Conservation (phyloP, 176 grass and related monocot species). For the Olyra latifolia region DNA sequence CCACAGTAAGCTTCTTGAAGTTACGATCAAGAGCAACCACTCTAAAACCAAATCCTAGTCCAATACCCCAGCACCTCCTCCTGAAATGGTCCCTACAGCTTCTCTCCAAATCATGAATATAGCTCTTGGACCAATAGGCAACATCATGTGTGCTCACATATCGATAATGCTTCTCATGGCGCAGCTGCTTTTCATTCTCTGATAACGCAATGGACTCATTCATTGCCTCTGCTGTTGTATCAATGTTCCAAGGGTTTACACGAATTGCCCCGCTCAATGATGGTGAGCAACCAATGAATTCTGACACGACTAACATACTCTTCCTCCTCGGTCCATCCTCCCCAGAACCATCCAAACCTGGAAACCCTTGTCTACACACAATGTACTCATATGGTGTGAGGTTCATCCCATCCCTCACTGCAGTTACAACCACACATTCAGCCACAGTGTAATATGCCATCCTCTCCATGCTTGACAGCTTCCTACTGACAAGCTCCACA, state of each 20-base stretch:
- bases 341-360: constrained; percentile 13
- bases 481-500: constrained; percentile 33
- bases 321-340: not conserved
- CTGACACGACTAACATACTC: constrained; percentile 43
- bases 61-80: constrained; percentile 44
- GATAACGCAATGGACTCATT: constrained; percentile 41
- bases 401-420: constrained; percentile 53
- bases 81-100: constrained; percentile 45
- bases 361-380: constrained; percentile 53
- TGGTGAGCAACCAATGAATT: constrained; percentile 53
- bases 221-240: constrained; percentile 47
- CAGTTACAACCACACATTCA: constrained; percentile 53
- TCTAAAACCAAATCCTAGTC: constrained; percentile 50
- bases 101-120: constrained; percentile 44
- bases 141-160: constrained; percentile 40
- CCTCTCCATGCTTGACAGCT: constrained; percentile 47
- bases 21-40: constrained; percentile 48
- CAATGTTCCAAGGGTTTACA: constrained; percentile 43
- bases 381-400: constrained; percentile 68
- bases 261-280: constrained; percentile 46
- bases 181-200: constrained; percentile 41
- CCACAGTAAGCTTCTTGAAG: constrained; percentile 41
- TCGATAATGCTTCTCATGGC: constrained; percentile 45
- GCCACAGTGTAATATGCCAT: constrained; percentile 56
- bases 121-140: constrained; percentile 49